phyloP scores from a whole-genome alignment of 768 basidiomycete genomes.

The Pholiota microspora region DNA sequence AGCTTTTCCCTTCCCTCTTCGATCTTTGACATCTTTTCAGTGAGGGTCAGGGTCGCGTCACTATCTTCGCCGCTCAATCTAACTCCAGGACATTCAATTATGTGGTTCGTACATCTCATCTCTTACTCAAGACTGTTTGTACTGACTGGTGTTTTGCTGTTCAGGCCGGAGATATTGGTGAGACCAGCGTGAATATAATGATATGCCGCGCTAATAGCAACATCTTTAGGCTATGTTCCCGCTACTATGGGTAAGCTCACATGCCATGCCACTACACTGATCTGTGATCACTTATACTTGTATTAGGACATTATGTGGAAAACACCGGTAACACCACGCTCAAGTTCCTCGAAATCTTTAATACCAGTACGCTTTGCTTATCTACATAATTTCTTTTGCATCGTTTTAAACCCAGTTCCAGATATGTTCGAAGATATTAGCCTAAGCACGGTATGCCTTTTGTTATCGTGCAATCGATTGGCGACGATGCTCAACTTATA shows the following conservation, averaged over 20 bases:
- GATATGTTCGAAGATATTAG: conserved; percentile 54
- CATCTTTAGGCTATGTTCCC: conserved; percentile 48
- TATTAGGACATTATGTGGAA: conserved; percentile 60
- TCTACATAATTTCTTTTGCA: background rate
- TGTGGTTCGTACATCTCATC: conserved; percentile 45
- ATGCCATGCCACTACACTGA: background rate
- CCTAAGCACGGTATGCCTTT: conserved; percentile 29
- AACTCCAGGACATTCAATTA: conserved; percentile 63
- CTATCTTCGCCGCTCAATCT: conserved; percentile 52
- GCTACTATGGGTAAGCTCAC: conserved; percentile 45
- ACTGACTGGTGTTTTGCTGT: conserved; percentile 56
- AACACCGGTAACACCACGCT: conserved; percentile 63
- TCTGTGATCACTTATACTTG: background rate
- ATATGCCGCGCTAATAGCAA: background rate
- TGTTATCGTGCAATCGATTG: background rate
- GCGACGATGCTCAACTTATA: background rate
- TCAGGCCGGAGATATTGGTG: conserved; percentile 61
- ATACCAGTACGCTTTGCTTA: conserved; percentile 35
- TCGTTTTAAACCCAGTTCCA: conserved; percentile 14
- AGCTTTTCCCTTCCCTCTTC: background rate
- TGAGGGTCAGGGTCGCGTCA: conserved; percentile 53
- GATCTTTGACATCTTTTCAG: conserved; percentile 25
- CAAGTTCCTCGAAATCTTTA: conserved; percentile 61
- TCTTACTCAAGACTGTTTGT: conserved; percentile 8
- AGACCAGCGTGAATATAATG: conserved; percentile 11